phyloP scores from a whole-genome alignment of 345 rosid species.

The Raphanus sativus region DNA sequence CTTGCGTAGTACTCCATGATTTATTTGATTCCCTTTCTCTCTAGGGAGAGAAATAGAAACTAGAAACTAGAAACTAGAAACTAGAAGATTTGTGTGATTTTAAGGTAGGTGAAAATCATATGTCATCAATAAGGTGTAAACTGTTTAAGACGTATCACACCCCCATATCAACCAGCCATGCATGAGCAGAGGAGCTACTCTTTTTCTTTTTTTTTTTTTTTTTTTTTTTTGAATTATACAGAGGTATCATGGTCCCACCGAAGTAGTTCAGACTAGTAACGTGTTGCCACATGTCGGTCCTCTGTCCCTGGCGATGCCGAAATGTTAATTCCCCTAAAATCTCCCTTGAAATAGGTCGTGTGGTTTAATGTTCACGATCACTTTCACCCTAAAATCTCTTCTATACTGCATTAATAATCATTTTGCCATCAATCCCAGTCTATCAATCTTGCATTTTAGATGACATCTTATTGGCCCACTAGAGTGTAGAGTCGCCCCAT shows the following conservation, averaged over 20 bases:
- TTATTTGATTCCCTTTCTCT: no score
- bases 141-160: background rate
- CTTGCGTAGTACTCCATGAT: background rate
- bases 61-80: no score
- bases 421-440: background rate
- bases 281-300: no score
- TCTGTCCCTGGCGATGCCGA: no score
- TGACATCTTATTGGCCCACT: background rate
- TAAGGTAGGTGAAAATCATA: background rate
- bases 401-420: background rate
- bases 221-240: no score
- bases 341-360: background rate
- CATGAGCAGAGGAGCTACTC: background rate
- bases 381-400: background rate
- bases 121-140: background rate
- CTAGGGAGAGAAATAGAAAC: no score
- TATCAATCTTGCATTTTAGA: background rate
- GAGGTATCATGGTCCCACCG: no score
- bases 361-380: background rate
- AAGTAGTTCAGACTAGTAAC: no score
- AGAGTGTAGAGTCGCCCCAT: background rate
- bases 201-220: no score
- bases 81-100: no score
- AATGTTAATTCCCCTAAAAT: no score
- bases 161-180: background rate